Percentiles rank a stretch among this genome's conserved stretches.
Conservation (phyloP, 805 yeast species). For the Suhomyces pyralidae region DNA sequence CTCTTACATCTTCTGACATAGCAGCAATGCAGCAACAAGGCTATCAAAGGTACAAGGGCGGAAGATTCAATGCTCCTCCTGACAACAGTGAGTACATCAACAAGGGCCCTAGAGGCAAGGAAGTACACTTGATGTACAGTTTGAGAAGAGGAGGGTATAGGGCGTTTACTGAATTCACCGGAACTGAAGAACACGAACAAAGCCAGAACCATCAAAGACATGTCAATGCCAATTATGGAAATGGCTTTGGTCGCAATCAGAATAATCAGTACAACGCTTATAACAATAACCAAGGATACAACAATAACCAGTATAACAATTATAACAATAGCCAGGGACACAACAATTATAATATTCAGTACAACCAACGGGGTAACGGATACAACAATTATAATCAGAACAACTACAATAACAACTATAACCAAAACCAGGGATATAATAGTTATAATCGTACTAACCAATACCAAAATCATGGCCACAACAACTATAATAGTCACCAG, state of each 20-base stretch:
- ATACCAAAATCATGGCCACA: slow-evolving; percentile 16
- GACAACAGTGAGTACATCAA: slow-evolving; percentile 38
- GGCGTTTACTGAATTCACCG: slow-evolving; percentile 18
- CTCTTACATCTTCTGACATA: slow-evolving; percentile 62
- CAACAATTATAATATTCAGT: slow-evolving; percentile 10
- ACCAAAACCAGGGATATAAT: slow-evolving; percentile 12
- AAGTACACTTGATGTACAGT: slow-evolving; percentile 26
- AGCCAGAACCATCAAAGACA: slow-evolving; percentile 10
- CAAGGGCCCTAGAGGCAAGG: slow-evolving; percentile 38
- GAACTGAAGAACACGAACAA: slow-evolving; percentile 8
- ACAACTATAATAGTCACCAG: slow-evolving; percentile 8
- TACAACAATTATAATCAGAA: slow-evolving; percentile 6
- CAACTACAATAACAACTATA: slow-evolving; percentile 2
- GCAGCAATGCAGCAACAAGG: slow-evolving; percentile 45
- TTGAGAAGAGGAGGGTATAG: slow-evolving; percentile 42
- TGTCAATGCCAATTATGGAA: slow-evolving; percentile 7
- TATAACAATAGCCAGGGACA: slow-evolving; percentile 7
- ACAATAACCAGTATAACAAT: slow-evolving; percentile 10
- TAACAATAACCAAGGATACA: slow-evolving; percentile 9
- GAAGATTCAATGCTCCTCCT: slow-evolving; percentile 27
- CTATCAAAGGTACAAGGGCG: slow-evolving; percentile 11
- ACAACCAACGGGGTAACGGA: slow-evolving; percentile 7
- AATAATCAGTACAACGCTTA: slow-evolving; percentile 7
- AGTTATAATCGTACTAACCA: slow-evolving; percentile 8
- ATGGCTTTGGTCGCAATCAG: slow-evolving; percentile 10